Evolutionary conservation across 169 alveolate species (phyloP), one percentile per base, ranked within the genome.

Genomic region (Cryptosporidium canis): DNA sequence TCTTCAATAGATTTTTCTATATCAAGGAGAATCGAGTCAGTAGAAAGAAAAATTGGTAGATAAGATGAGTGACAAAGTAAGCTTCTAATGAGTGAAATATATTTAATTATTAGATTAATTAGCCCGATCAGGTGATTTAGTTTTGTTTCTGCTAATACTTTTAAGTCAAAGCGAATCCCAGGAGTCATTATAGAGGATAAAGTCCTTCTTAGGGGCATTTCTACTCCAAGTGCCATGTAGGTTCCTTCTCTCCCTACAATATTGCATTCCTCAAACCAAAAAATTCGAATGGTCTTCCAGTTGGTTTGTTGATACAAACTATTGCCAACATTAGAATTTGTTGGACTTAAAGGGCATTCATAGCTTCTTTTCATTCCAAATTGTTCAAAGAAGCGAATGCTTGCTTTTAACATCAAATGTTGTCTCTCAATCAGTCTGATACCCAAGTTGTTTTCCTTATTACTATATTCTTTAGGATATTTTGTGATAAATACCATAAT

Each of bases 1-100:
- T 44, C 44, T 18, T 77, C 77, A 3, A 29, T 27, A 12, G 72
- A 39, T 37, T 33, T 77, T 39, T 24, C 87, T 16, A 61, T 58
- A 16, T 77, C 72, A 14, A 77, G 18, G 14, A 77, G 61, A 77
- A 77, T 77, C 24, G 43, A 77, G 18, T 77, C 87, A 35, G 87
- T 55, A 7, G 87, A 77, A 18, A 77, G 55, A 63, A 58, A 77
- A 16, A 77, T 39, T 6, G 87, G 87, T 16, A 77, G 77, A 63
- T 77, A 77, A 27, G 24, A 70, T 51, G 27, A 41, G 21, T 33
- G 9, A 24, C 55, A 55, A 39, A 77, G 43, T 18, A 58, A 29
- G 29, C 31, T 77, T 43, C 87, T 55, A 24, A 58, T 58, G 61
- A 61, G 45, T 35, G 87, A 77, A 58, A 77, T 48, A 11, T 55